A percentile compares a stretch with the other conserved stretches of the same genome.
Evolutionary conservation across 1,284 basidiomycete genomes (phyloP).

Genomic region (Apiotrichum veenhuisii): DNA sequence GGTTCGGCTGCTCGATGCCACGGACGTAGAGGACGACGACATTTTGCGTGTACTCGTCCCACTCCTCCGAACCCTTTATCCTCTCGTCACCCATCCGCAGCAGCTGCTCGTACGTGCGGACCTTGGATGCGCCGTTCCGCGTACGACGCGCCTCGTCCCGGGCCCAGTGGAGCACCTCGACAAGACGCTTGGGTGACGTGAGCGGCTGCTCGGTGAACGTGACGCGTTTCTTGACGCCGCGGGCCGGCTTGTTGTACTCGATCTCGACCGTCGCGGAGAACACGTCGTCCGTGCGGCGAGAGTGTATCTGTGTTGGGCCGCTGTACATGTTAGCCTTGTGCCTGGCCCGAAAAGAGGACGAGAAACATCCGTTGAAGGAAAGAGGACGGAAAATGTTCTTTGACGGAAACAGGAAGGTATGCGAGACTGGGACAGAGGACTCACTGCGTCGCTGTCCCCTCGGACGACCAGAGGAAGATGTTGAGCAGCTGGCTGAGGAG

Average conservation of each 20-base stretch:
- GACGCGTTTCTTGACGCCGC: neutral
- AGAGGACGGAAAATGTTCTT: no score
- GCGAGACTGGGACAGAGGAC: neutral
- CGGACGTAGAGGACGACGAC: conserved; percentile 23
- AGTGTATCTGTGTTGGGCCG: conserved; percentile 26
- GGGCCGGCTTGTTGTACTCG: neutral
- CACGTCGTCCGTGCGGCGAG: neutral
- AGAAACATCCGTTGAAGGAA: no score
- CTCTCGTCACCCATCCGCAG: neutral
- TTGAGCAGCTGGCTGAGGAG: conserved; percentile 19
- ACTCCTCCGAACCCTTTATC: neutral
- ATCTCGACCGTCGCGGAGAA: conserved; percentile 23
- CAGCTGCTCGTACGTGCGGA: conserved; percentile 11
- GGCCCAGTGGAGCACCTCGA: conserved; percentile 12
- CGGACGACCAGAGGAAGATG: conserved; percentile 18
- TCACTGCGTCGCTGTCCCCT: conserved; percentile 21
- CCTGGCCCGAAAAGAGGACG: no score
- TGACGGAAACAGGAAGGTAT: no score
- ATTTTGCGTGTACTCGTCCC: conserved; percentile 20
- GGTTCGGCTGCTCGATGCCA: conserved; percentile 18
- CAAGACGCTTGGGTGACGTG: conserved; percentile 2
- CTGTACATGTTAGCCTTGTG: conserved; percentile 19
- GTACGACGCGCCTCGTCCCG: conserved; percentile 24
- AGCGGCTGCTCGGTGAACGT: conserved; percentile 6
- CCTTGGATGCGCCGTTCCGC: neutral